Conservation (phyloP, 2,329 filamentous ascomycete species). For the Colletotrichum tropicale region DNA sequence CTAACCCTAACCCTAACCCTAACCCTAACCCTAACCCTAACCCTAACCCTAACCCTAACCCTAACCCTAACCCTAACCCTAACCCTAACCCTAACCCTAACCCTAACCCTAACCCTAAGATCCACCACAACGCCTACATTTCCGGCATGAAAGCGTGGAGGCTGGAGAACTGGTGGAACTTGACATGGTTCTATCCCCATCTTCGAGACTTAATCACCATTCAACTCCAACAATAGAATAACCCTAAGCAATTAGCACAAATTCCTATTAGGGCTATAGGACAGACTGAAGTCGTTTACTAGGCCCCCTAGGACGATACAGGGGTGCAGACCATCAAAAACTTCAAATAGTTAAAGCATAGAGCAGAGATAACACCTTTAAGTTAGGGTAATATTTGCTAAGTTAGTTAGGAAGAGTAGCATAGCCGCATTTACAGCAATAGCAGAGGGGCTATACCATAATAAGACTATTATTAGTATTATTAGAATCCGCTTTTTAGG, state of each 20-base stretch:
- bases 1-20: too few species aligned
- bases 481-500: too few species aligned
- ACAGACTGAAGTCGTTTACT: slow-evolving; percentile 24
- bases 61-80: too few species aligned
- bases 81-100: too few species aligned
- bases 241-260: slow-evolving; percentile 25
- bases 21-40: too few species aligned
- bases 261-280: background rate
- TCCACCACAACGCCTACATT: slow-evolving; percentile 41
- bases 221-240: slow-evolving; percentile 23
- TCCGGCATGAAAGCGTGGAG: slow-evolving; percentile 33
- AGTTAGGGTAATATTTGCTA: slow-evolving; percentile 37
- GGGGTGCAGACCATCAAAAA: slow-evolving; percentile 14
- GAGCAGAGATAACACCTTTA: slow-evolving; percentile 24
- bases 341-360: slow-evolving; percentile 23
- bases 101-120: too few species aligned
- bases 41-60: too few species aligned
- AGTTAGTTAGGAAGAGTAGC: slow-evolving; percentile 29
- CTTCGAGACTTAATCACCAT: slow-evolving; percentile 32
- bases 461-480: background rate
- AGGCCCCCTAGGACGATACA: slow-evolving; percentile 21
- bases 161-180: slow-evolving; percentile 37
- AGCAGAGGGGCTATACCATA: background rate
- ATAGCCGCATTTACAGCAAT: slow-evolving; percentile 24
- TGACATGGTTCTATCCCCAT: slow-evolving; percentile 38